Evolutionary conservation across 306 rosid genomes (phyloP), one percentile per base, ranked within the genome.

Genomic region (Sicyos edulis): DNA sequence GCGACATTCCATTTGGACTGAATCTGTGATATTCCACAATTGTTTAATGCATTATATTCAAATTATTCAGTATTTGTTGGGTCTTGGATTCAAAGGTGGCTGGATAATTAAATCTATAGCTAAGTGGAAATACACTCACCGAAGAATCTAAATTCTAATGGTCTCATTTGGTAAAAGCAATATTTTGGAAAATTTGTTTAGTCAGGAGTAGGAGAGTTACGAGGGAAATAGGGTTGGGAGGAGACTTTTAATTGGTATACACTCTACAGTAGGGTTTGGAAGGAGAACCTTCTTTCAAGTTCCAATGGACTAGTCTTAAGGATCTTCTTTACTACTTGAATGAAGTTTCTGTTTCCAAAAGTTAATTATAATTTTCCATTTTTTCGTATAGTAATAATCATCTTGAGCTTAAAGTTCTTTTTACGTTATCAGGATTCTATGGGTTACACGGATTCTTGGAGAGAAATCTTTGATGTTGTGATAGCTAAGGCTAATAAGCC

Each of bases 401-500:
- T 72, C 13, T 55, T 54, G n/a, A 37, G 42, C 42, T 37, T 37
- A 34, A 13, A 62, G 12, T 58, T 64, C 75, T 71, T 78, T 75
- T 17, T 54, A 34, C 78, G 47, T 76, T 73, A 57, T 86, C 80
- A 93, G 98, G 96, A 90, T 78, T 90, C 90, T 61, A 51, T 77
- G 83, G 95, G 82, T 77, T 80, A 55, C 70, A 82, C 78, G 77
- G 96, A 86, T 74, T 83, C 89, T 37, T 93, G 96, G 98, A 87
- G 87, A 37, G 97, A 90, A 57, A 87, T 93, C 62, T 93, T 93
- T 85, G 97, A 93, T 74, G 98, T 93, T 55, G 96, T 93, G 85
- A 90, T 93, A 75, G 96, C 96, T 54, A 82, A 88, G 82, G 98
- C 98, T 66, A 87, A 90, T 64, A 93, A 93, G 82, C 97, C 98